These are phyloP conservation scores for Triglochin maritima DNA, from an alignment of 106 monocot species.

Conservation along the genomic window DNA sequence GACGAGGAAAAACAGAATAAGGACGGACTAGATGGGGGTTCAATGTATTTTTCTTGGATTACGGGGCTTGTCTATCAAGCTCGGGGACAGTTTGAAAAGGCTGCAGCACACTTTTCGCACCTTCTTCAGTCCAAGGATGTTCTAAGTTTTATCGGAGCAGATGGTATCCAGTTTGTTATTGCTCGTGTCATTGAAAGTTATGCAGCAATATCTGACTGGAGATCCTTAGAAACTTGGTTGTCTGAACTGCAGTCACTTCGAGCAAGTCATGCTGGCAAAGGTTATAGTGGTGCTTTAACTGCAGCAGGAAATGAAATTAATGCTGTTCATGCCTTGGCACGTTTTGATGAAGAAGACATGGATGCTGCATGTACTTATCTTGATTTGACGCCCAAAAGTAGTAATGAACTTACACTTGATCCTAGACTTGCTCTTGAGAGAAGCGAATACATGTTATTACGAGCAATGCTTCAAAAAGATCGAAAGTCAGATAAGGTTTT, in stretches of 20 bases:
- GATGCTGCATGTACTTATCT: constrained; percentile 69
- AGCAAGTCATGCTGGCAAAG: constrained; percentile 80
- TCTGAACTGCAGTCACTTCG: constrained; percentile 73
- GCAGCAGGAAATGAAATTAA: constrained; percentile 95
- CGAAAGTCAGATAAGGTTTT: constrained; percentile 16
- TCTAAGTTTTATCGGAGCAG: constrained; percentile 70
- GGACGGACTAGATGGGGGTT: constrained; percentile 16
- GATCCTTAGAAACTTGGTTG: constrained; percentile 81
- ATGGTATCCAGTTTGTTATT: constrained; percentile 88
- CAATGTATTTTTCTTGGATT: constrained; percentile 63
- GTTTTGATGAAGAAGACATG: constrained; percentile 83
- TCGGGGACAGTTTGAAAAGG: constrained; percentile 91
- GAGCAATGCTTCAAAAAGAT: constrained; percentile 71
- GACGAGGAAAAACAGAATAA: constrained; percentile 17
- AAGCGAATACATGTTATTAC: constrained; percentile 89
- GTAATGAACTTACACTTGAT: constrained; percentile 80
- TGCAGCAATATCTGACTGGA: constrained; percentile 89
- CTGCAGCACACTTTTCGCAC: constrained; percentile 94
- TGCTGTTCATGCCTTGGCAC: constrained; percentile 75
- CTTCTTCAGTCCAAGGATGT: constrained; percentile 74
- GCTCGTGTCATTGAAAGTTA: constrained; percentile 76
- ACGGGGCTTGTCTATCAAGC: constrained; percentile 87
- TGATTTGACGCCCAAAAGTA: constrained; percentile 94
- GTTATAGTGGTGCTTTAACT: constrained; percentile 89
- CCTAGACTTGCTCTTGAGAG: constrained; percentile 82